A percentile compares a stretch with the other conserved stretches of the same genome.
Evolutionary conservation across 2,329 filamentous ascomycete genomes (phyloP).

Genomic region (Cladophialophora exuberans): DNA sequence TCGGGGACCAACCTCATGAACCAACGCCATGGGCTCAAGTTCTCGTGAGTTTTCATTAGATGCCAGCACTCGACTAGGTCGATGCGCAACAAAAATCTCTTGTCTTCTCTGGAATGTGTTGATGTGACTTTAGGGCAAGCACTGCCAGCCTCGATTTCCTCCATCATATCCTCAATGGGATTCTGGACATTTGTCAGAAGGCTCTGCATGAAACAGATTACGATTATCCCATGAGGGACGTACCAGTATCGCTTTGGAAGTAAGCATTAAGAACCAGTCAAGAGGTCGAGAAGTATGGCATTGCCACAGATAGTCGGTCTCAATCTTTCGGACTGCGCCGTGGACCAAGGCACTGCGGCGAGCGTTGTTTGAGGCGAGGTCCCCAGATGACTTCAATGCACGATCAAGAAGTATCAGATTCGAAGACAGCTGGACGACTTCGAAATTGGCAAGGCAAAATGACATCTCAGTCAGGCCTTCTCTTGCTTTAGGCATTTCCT

Average conservation of each 20-base stretch:
- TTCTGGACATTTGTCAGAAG: not conserved
- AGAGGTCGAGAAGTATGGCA: not conserved
- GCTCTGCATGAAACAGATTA: not conserved
- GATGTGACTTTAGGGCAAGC: not conserved
- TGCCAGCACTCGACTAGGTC: conserved; percentile 6
- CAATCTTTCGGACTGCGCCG: not conserved
- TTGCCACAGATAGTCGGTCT: conserved; percentile 1
- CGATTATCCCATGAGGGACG: not conserved
- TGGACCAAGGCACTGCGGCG: not conserved
- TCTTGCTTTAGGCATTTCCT: not conserved
- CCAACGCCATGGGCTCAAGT: conserved; percentile 1
- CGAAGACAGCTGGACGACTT: not conserved
- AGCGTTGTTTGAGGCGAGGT: not conserved
- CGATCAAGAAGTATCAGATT: not conserved
- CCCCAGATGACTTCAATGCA: too few species aligned
- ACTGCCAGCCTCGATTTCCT: not conserved
- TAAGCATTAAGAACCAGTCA: conserved; percentile 8
- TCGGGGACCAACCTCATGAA: not conserved
- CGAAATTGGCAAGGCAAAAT: not conserved
- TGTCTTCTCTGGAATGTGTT: not conserved
- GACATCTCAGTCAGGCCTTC: not conserved
- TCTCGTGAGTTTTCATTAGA: conserved; percentile 1
- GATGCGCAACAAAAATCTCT: not conserved
- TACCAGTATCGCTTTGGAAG: conserved; percentile 3
- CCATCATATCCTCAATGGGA: conserved; percentile 1